Evolutionary conservation across 257 asterid species (phyloP), one percentile per base, ranked within the genome.

Genomic region (Fraxinus pennsylvanica): DNA sequence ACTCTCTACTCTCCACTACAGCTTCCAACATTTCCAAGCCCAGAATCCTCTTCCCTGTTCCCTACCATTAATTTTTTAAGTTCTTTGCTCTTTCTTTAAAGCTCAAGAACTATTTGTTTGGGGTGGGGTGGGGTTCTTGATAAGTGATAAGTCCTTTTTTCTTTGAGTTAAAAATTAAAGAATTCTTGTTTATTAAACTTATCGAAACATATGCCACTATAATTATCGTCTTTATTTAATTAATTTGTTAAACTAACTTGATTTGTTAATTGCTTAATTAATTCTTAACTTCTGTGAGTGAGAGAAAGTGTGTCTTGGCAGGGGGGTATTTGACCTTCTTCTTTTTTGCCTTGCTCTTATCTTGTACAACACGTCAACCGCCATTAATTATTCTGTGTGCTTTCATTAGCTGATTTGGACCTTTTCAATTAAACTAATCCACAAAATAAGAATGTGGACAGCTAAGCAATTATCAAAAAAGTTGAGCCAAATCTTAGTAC

Each of bases 1-100:
- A 72, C 87, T 87, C 76, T 80, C 92, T 39, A 74, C 87, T 87
- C 76, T 80, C 92, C 65, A 86, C 87, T 22, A 84, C 84, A 19
- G 86, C 78, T 25, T 25, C 27, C 27, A 25, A 25, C 27, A 25
- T 25, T 25, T 25, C 27, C 27, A 25, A 25, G 27, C 27, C 27
- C 27, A 25, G 27, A 25, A 25, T 25, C 27, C 27, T 25, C 27
- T 25, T 25, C 27, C 27, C 27, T 25, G 27, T 25, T 25, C 27
- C 27, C 27, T 25, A 25, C 88, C 88, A 84, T 87, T 80, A 47
- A 36, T 45, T 4, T 5, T 43, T 25, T 27, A 29, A n/a, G n/a
- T 29, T 57, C 39, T 35, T 33, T 9, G 22, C 6, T 73, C 5
- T 73, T 10, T 27, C n/a, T 15, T 27, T 50, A 3, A 52, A 36